These are phyloP conservation scores for Adansonia digitata DNA, from an alignment of 345 rosid species.

Conservation along the genomic window DNA sequence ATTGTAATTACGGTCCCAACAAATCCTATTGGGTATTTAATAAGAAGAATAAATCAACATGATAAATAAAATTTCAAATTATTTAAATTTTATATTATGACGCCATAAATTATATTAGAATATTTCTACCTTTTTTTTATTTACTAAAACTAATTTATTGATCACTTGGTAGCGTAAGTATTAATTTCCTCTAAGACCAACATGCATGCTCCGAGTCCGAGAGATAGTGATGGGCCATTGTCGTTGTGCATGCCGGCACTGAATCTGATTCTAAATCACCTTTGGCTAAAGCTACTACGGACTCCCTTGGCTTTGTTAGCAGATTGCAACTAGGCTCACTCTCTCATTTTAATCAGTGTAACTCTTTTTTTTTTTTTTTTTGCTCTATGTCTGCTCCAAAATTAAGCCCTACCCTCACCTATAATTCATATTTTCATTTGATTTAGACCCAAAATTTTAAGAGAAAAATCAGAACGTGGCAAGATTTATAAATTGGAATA, in stretches of 20 bases:
- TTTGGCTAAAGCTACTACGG: slow-evolving; percentile 12
- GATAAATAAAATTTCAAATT: no score
- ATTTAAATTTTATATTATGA: no score
- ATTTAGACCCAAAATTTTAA: background rate
- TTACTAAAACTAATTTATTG: no score
- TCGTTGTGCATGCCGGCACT: slow-evolving; percentile 12
- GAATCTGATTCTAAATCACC: background rate
- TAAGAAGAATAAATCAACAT: no score
- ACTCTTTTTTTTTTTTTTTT: no score
- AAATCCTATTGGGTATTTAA: no score
- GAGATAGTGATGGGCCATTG: slow-evolving; percentile 24
- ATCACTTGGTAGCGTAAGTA: background rate
- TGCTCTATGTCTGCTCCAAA: background rate
- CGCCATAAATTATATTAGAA: no score
- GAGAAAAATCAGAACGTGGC: background rate
- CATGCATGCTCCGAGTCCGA: slow-evolving; percentile 21
- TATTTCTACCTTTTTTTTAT: no score
- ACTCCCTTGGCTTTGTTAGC: slow-evolving; percentile 32
- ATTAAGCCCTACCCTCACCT: background rate
- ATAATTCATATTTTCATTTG: background rate
- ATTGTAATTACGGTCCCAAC: no score
- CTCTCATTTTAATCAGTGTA: no score
- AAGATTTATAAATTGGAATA: background rate
- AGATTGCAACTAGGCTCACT: slow-evolving; percentile 18
- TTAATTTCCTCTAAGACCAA: slow-evolving; percentile 22